A percentile compares a stretch with the other conserved stretches of the same genome.
phyloP scores from a whole-genome alignment of 179 eudicot genomes.

The Drosera spatulata region DNA sequence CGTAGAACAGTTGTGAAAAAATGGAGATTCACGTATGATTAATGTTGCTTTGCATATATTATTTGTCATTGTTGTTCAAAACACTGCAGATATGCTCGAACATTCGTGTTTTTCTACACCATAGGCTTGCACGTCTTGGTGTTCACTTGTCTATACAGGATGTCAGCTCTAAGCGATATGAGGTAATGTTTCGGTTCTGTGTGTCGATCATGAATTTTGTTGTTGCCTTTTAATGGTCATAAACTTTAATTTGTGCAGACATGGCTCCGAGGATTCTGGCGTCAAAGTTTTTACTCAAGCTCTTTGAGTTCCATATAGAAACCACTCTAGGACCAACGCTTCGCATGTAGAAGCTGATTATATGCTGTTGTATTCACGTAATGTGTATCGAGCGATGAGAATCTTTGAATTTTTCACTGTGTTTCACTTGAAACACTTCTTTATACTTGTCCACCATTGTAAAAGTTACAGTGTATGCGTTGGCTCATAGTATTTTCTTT shows the following conservation, averaged over 20 bases:
- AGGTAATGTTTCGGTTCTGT: conserved; percentile 36
- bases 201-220: background rate
- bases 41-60: too few species aligned
- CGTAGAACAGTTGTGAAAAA: too few species aligned
- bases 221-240: conserved; percentile 2
- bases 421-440: too few species aligned
- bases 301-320: conserved; percentile 12
- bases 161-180: conserved; percentile 92
- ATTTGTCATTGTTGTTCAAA: background rate
- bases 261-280: conserved; percentile 52
- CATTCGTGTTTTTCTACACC: conserved; percentile 96
- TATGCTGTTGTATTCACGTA: too few species aligned
- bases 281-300: conserved; percentile 16
- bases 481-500: too few species aligned
- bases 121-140: conserved; percentile 92
- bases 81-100: conserved; percentile 76
- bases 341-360: too few species aligned
- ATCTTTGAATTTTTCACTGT: too few species aligned
- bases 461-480: too few species aligned
- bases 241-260: conserved; percentile 34
- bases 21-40: too few species aligned
- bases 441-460: too few species aligned
- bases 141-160: conserved; percentile 87
- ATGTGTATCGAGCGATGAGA: too few species aligned
- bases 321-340: background rate